Evolutionary conservation across 78 protist species (phyloP), one percentile per base, ranked within the genome.

Genomic region (Dictyostelium capitatum): DNA sequence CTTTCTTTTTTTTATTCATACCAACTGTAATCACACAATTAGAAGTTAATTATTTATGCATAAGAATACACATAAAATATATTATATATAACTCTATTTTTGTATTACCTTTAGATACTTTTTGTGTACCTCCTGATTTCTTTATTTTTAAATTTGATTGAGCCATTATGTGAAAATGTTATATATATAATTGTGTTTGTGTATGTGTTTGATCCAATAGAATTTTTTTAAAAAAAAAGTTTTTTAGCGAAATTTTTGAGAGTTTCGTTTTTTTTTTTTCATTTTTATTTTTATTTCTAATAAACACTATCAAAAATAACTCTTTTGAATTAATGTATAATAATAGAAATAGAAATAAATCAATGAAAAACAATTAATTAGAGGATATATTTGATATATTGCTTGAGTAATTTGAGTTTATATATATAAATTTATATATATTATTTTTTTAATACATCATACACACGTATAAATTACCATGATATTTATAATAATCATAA

Each of bases 121-220:
- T 83, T 12, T 57, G 10, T 6, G 9, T 43, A 37, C 57, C 9
- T 23, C 75, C 78, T 43, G 84, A 8, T 79, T 79, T 79, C 23
- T 83, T 83, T 15, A 83, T 80, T 73, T 83, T 83, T 57, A 83
- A 57, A 51, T 32, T 6, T 73, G 77, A 23, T 83, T 83, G 91
- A 43, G 91, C 91, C 91, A 83, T 83, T 25, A 1, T 70, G 43
- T 2, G n/a, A n/a, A n/a, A 37, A 37, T 37, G 43, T 37, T n/a
- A 37, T 12, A 51, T 51, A 51, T 51, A 14, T 51, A 51, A 51
- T 51, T 51, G 3, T n/a, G n/a, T n/a, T n/a, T n/a, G n/a, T n/a
- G 15, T 14, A 51, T 51, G 1, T 14, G 1, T 19, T 25, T 32
- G 1, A 72, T 43, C 3, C 37, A 67, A 67, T 67, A 11, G n/a